Conservation (phyloP, 1,139 yeast species). For the Suhomyces anneliseae region DNA sequence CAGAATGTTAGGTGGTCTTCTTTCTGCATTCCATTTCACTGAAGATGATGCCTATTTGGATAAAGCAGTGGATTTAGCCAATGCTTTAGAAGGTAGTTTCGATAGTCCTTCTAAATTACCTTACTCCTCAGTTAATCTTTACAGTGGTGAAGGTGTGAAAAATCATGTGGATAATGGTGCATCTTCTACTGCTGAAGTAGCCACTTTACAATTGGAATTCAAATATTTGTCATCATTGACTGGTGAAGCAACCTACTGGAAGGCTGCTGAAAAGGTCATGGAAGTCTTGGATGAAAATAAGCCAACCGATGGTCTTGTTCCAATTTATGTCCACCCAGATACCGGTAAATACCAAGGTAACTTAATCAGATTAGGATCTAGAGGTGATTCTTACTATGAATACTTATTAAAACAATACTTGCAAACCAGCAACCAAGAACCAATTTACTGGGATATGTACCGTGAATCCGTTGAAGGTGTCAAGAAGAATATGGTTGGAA, state of each 20-base stretch:
- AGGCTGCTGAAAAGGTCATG: slow-evolving; percentile 72
- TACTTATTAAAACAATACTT: slow-evolving; percentile 83
- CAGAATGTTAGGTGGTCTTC: slow-evolving; percentile 88
- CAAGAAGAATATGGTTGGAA: slow-evolving; percentile 57
- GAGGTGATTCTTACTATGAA: slow-evolving; percentile 94
- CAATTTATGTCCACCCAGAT: slow-evolving; percentile 75
- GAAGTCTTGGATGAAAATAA: slow-evolving; percentile 54
- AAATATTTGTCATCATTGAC: slow-evolving; percentile 80
- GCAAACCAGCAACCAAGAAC: slow-evolving; percentile 66
- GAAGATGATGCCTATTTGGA: slow-evolving; percentile 70
- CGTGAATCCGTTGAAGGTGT: slow-evolving; percentile 76
- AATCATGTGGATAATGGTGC: slow-evolving; percentile 68
- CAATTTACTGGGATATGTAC: slow-evolving; percentile 71
- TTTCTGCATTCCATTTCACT: slow-evolving; percentile 77
- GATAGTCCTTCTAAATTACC: slow-evolving; percentile 69
- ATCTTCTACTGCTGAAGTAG: slow-evolving; percentile 85
- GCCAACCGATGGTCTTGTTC: slow-evolving; percentile 77
- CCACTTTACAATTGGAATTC: slow-evolving; percentile 86
- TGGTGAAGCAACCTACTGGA: slow-evolving; percentile 79
- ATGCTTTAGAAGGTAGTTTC: slow-evolving; percentile 66
- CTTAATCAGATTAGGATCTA: slow-evolving; percentile 76
- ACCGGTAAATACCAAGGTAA: slow-evolving; percentile 67
- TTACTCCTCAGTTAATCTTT: slow-evolving; percentile 73
- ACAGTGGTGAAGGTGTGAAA: slow-evolving; percentile 57
- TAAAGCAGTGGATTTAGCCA: slow-evolving; percentile 75